Evolutionary conservation across 169 alveolate genomes (phyloP), one percentile per base, ranked within the genome.

Genomic region (Cryptosporidium felis): DNA sequence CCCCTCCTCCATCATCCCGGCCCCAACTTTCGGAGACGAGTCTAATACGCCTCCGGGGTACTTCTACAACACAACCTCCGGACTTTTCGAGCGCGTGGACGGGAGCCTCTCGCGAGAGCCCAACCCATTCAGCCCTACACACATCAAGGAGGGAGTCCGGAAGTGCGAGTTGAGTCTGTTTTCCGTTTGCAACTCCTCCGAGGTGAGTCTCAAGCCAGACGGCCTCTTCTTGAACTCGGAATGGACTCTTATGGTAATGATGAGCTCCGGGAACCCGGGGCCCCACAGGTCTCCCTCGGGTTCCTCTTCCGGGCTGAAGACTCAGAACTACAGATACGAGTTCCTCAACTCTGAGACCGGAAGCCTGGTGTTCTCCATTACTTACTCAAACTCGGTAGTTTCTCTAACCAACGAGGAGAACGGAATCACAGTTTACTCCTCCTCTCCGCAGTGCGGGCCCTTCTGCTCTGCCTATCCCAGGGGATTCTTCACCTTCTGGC

Each of bases 371-470:
- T 56, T 56, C 9, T 56, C 63, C n/a, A 2, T 56, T 30, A 56
- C 63, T 4, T 56, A 56, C 44, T 56, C 63, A 23, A 42, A 56
- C 34, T 16, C n/a, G 2, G 4, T 56, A 6, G 44, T 56, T 28
- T 30, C 45, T 8, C 8, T 56, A 23, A 56, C 63, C 0, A 56
- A 56, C 2, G 63, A 56, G 23, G 23, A 30, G 10, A 30, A 28
- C 10, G 63, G 63, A 56, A 30, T 56, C 44, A 56, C 63, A 2
- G 63, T 56, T 6, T 56, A 56, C 14, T 56, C 63, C 1, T 56
- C 63, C 34, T 56, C 63, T 16, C 63, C 63, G 3, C 63, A 56
- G 23, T 56, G 63, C 23, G 63, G 63, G 0, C 63, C 63, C 63
- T 56, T 56, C 42, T 56, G 63, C 23, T 56, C 63, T 0, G 32